Evolutionary conservation across 2,329 filamentous ascomycete genomes (phyloP), one percentile per base, ranked within the genome.

Genomic region (Scolecobasidium constrictum): DNA sequence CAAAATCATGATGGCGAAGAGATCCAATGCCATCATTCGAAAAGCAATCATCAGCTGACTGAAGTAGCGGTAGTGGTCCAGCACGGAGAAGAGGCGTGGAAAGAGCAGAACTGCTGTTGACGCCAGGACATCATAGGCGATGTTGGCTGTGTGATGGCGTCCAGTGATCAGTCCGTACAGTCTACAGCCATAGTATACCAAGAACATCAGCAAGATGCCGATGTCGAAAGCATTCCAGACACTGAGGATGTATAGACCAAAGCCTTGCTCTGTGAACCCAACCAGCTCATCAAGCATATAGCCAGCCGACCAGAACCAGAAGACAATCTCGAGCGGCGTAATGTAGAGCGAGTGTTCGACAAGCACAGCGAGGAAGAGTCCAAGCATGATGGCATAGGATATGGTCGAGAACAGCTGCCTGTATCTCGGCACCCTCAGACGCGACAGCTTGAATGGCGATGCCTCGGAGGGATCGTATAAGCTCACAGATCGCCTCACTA

Each of bases 211-310:
- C 41, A 95, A 66, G 42, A 95, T 95, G 6, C 88, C 88, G 28
- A 95, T 68, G 56, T 95, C 90, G 60, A 95, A 94, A 28, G 88
- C 78, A 60, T 95, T 95, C 90, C 90, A 95, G 60, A 95, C 92
- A 59, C 86, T 94, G 79, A 95, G 90, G 55, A 95, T 86, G 63
- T 95, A 96, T 21, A 96, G 75, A 28, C 87, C 88, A 59, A 95
- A 95, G 3, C 90, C 90, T 62, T 95, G 87, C 60, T 96, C 90
- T 51, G 88, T 94, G 69, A 95, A 95, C 9, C 88, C 88, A 15
- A 95, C 87, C 17, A 96, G 75, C 62, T 95, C 90, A 55, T 95
- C 90, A 22, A 95, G 76, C 86, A 95, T 94, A 61, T 93, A 95
- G 1, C 90, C 90, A 19, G 86, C 86, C 56, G 86, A 94, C 88